Percentiles rank a stretch among this genome's conserved stretches.
These are phyloP conservation scores for Aspergillus sparsus DNA, from an alignment of 495 filamentous ascomycete species.

Conservation along the genomic window DNA sequence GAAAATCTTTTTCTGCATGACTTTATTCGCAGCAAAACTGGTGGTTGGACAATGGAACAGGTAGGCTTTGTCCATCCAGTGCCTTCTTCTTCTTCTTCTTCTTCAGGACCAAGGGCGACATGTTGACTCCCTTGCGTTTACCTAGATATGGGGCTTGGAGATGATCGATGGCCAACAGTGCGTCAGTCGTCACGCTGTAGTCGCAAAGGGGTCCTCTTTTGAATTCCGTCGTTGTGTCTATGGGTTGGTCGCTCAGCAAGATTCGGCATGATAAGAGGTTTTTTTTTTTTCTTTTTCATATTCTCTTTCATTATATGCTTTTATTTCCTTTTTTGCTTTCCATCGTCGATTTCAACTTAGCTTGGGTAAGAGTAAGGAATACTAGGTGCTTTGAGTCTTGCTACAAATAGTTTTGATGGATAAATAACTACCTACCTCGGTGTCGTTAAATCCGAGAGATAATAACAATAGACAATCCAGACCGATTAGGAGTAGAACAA, in stretches of 20 bases:
- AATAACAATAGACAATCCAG: no score
- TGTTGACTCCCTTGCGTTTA: not conserved
- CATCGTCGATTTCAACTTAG: not conserved
- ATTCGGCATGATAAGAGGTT: not conserved
- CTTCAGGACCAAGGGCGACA: no score
- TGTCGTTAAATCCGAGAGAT: no score
- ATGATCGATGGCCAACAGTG: not conserved
- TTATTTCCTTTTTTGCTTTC: not conserved
- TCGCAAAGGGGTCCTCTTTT: not conserved
- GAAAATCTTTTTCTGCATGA: not conserved
- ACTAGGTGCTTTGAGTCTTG: no score
- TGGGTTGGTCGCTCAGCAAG: not conserved
- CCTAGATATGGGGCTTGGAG: not conserved
- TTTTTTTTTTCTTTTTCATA: not conserved
- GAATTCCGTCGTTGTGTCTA: not conserved
- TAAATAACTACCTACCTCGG: no score
- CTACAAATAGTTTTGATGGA: no score
- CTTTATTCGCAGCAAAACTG: not conserved
- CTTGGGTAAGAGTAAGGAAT: no score
- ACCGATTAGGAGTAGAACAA: no score
- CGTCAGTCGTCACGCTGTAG: not conserved
- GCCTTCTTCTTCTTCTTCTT: not conserved
- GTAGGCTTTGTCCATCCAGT: not conserved
- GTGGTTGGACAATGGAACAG: constrained; percentile 1
- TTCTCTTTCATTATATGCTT: not conserved